These are phyloP conservation scores for Xylaria nigripes DNA, from an alignment of 495 filamentous ascomycete genomes.

Conservation along the genomic window DNA sequence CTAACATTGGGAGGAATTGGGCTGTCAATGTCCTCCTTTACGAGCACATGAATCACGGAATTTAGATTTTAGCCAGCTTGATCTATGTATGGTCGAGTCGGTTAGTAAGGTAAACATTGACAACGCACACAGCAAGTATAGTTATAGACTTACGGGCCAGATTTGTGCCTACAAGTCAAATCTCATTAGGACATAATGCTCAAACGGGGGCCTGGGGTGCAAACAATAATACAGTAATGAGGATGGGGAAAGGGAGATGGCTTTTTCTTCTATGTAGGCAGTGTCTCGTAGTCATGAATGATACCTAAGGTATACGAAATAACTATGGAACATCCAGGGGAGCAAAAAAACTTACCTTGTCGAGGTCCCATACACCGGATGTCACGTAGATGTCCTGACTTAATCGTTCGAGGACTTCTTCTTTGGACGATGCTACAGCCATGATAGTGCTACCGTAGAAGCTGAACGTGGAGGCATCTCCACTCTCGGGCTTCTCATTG, in stretches of 20 bases:
- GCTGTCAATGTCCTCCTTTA: background rate
- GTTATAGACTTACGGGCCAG: conserved; percentile 27
- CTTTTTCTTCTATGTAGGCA: background rate
- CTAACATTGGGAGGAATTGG: background rate
- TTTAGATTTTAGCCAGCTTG: conserved; percentile 36
- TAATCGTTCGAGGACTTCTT: conserved; percentile 58
- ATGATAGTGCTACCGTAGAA: conserved; percentile 67
- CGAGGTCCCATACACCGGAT: conserved; percentile 75
- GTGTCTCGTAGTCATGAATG: background rate
- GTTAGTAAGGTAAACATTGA: conserved; percentile 7
- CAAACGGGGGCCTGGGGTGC: background rate
- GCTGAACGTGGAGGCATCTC: conserved; percentile 47
- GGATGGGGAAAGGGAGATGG: background rate
- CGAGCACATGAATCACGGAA: conserved; percentile 14
- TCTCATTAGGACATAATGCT: conserved; percentile 13
- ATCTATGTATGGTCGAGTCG: conserved; percentile 11
- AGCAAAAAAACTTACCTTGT: conserved; percentile 49
- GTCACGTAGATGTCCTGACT: conserved; percentile 63
- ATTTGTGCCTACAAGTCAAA: conserved; percentile 26
- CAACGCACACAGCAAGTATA: background rate
- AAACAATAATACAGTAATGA: background rate
- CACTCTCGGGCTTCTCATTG: conserved; percentile 54
- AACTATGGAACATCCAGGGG: too few relatives aligned
- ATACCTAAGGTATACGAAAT: too few relatives aligned
- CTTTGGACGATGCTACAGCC: conserved; percentile 52